Evolutionary conservation across 2,329 filamentous ascomycete genomes (phyloP).

Genomic region (Sporothrix luriei): DNA sequence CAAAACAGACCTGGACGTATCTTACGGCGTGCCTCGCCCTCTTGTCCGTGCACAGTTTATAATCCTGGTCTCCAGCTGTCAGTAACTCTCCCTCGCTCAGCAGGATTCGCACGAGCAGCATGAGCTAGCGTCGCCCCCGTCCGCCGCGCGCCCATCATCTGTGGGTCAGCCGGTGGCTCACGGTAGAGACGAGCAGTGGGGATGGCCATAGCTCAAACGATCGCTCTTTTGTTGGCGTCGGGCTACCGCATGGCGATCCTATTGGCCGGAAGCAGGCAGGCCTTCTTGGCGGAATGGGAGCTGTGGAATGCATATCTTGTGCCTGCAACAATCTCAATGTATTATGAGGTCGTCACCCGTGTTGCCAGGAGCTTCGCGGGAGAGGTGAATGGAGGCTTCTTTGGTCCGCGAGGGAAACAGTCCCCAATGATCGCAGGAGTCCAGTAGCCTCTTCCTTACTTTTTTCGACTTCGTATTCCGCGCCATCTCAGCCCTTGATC

Average conservation of each 20-base stretch:
- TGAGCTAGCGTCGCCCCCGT: conserved; percentile 2
- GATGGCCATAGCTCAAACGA: background rate
- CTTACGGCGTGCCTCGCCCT: background rate
- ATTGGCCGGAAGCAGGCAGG: conserved; percentile 21
- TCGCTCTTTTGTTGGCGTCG: conserved; percentile 2
- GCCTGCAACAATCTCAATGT: background rate
- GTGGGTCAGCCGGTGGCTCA: conserved; percentile 21
- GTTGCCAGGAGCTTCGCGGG: background rate
- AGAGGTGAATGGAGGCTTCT: background rate
- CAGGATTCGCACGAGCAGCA: conserved; percentile 7
- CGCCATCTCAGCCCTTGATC: background rate
- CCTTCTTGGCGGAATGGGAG: conserved; percentile 3
- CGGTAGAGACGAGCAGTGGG: conserved; percentile 16
- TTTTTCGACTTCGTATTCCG: background rate
- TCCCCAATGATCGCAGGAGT: too few species aligned
- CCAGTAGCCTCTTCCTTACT: too few species aligned
- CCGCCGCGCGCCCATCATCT: conserved; percentile 11
- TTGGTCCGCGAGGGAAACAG: too few species aligned
- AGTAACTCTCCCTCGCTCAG: background rate
- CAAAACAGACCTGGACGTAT: background rate
- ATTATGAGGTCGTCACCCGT: conserved; percentile 5
- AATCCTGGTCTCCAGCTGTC: too few species aligned
- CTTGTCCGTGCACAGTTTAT: background rate
- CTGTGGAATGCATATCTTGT: conserved; percentile 10
- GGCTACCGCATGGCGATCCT: conserved; percentile 16